Evolutionary conservation across 2,329 filamentous ascomycete genomes (phyloP), one percentile per base, ranked within the genome.

Genomic region (Venturia oleaginea): DNA sequence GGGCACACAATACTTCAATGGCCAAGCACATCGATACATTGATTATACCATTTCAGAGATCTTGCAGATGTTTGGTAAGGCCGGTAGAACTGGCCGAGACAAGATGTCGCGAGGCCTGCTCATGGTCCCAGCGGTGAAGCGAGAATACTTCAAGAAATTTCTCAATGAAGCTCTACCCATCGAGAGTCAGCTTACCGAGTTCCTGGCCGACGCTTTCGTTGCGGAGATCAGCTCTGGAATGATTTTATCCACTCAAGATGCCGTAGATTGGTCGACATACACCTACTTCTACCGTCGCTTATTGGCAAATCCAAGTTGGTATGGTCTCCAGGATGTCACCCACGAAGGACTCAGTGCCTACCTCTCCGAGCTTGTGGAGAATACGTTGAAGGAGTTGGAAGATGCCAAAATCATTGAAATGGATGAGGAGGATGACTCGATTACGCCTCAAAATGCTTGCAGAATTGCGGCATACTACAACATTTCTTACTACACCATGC

Each of bases 381-480:
- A 87, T 64, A 97, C 93, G 0, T 78, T 99, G 67, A 93, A 91
- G 74, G 93, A 99, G 70, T 81, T 99, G 65, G 83, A 87, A 10
- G 93, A 97, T 71, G 92, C 92, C 42, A 96, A 95, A 81, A 93
- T 99, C 68, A 92, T 99, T 69, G 92, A 97, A 70, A 84, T 96
- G 60, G 93, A 97, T 68, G 92, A 96, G 72, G 93, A 81, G 4
- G 80, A 97, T 72, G 93, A 96, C 70, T 87, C 87, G 0, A 88
- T 97, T 55, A 84, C 89, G 22, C 92, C 94, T 17, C 85, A 96
- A 71, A 97, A 99, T 75, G 90, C 93, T 2, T 94, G 94, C 69
- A 97, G 97, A 90, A 97, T 99, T 72, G 92, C 91, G 11, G 92
- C 94, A 1, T 97, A 99, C 81, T 99, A 99, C 83, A 97, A 97